These are phyloP conservation scores for Talaromyces borbonicus DNA, from an alignment of 495 filamentous ascomycete species.

Conservation along the genomic window DNA sequence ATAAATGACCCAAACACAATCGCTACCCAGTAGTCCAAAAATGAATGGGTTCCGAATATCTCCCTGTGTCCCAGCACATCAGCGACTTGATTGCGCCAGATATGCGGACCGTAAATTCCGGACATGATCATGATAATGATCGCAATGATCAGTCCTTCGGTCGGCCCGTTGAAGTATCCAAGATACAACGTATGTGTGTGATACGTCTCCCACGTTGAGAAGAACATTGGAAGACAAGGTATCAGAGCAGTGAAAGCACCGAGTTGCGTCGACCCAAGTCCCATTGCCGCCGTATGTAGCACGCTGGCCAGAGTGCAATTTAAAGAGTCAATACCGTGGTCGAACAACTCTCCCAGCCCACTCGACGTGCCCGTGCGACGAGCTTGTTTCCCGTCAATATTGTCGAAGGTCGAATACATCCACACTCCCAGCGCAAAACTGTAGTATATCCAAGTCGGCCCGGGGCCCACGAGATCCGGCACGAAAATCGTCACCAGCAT, in stretches of 20 bases:
- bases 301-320: constrained; percentile 92
- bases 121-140: constrained; percentile 76
- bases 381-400: constrained; percentile 96
- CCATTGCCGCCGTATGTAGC: constrained; percentile 84
- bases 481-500: constrained; percentile 68
- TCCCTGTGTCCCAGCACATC: constrained; percentile 49
- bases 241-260: constrained; percentile 87
- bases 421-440: constrained; percentile 90
- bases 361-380: constrained; percentile 90
- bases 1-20: constrained; percentile 65
- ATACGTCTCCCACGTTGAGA: constrained; percentile 99
- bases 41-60: constrained; percentile 53
- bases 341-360: constrained; percentile 90
- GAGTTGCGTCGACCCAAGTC: constrained; percentile 65
- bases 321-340: constrained; percentile 95
- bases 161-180: constrained; percentile 94
- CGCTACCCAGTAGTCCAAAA: constrained; percentile 82
- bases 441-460: constrained; percentile 85
- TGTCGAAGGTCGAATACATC: constrained; percentile 96
- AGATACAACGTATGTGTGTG: constrained; percentile 97
- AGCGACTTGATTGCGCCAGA: constrained; percentile 70
- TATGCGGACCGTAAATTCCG: constrained; percentile 76
- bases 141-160: constrained; percentile 86
- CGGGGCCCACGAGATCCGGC: constrained; percentile 88
- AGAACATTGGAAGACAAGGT: constrained; percentile 95